Evolutionary conservation across 345 rosid genomes (phyloP).

Genomic region (Reutealis trisperma): DNA sequence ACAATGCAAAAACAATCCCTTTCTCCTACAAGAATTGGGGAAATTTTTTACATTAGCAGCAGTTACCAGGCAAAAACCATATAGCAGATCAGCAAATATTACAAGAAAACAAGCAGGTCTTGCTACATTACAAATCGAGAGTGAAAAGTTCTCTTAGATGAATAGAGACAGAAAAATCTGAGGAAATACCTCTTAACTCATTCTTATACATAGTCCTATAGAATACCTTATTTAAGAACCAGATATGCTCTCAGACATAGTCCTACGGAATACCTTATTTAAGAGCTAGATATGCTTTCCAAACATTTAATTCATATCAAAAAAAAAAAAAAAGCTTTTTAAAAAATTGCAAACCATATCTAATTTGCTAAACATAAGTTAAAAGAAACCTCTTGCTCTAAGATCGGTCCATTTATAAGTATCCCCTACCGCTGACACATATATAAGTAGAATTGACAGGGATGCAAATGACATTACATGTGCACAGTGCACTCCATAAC

Average conservation of each 20-base stretch:
- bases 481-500: slow-evolving; percentile 1
- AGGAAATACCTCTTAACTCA: neutral
- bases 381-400: neutral
- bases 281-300: neutral
- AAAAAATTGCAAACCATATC: neutral
- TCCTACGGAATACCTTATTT: neutral
- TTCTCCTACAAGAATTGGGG: slow-evolving; percentile 53
- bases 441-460: neutral
- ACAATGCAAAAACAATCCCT: slow-evolving; percentile 61
- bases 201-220: neutral
- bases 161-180: neutral
- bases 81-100: neutral
- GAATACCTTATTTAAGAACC: neutral
- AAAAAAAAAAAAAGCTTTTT: neutral
- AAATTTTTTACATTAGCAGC: neutral
- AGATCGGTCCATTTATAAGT: no score
- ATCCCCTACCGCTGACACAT: neutral
- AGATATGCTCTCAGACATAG: neutral
- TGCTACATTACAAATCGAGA: neutral
- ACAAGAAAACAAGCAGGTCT: neutral
- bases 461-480: neutral
- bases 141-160: neutral
- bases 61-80: slow-evolving; percentile 8
- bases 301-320: neutral
- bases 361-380: neutral